These are phyloP conservation scores for Penicillium verrucosum DNA, from an alignment of 2,329 filamentous ascomycete species.

Conservation along the genomic window DNA sequence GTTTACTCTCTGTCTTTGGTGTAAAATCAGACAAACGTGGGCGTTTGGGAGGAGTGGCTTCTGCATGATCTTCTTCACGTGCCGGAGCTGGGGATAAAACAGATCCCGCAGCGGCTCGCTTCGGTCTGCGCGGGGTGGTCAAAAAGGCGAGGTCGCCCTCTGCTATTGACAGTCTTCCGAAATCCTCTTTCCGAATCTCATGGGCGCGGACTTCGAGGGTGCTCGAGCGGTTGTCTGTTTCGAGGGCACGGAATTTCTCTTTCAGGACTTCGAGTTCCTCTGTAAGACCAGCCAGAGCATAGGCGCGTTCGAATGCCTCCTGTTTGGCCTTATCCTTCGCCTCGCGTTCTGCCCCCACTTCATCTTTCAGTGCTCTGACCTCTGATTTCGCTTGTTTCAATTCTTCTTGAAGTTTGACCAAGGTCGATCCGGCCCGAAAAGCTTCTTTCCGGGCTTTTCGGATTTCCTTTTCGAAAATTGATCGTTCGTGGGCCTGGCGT, in stretches of 20 bases:
- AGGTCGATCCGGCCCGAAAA: constrained; percentile 53
- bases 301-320: constrained; percentile 48
- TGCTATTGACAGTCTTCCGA: constrained; percentile 28
- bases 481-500: constrained; percentile 46
- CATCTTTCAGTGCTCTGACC: constrained; percentile 50
- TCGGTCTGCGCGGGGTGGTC: constrained; percentile 33
- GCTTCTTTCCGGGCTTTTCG: constrained; percentile 56
- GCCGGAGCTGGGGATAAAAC: constrained; percentile 18
- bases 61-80: constrained; percentile 9
- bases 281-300: constrained; percentile 44
- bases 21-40: constrained; percentile 32
- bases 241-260: constrained; percentile 38
- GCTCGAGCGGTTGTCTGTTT: constrained; percentile 37
- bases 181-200: constrained; percentile 29
- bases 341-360: constrained; percentile 51
- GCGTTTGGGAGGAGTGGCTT: constrained; percentile 36
- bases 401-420: constrained; percentile 56
- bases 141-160: constrained; percentile 35
- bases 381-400: constrained; percentile 43
- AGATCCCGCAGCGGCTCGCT: constrained; percentile 33
- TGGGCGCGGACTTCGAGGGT: constrained; percentile 33
- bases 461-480: constrained; percentile 57
- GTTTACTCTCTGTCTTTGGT: constrained; percentile 22
- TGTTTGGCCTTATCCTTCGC: constrained; percentile 46
- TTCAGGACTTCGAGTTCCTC: constrained; percentile 46